Percentiles rank a stretch among this genome's conserved stretches.
These are phyloP conservation scores for Trapa bicornis DNA, from an alignment of 345 rosid genomes.

Conservation along the genomic window DNA sequence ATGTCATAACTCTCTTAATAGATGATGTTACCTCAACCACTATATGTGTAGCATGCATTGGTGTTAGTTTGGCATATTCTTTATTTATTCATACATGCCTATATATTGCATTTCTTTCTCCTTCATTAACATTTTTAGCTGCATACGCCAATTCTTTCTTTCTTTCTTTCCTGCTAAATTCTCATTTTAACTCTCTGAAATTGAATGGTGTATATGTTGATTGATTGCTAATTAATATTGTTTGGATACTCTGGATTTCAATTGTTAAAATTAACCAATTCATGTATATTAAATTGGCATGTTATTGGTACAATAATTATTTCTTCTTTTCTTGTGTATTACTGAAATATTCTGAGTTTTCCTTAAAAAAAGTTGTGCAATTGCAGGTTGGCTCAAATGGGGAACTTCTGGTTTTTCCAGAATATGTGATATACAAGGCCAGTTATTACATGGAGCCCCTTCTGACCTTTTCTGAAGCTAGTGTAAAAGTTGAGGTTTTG, in stretches of 20 bases:
- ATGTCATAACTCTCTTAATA: too few species aligned
- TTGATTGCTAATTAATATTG: not conserved
- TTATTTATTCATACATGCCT: not conserved
- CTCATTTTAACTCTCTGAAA: not conserved
- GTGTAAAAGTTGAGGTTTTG: conserved; percentile 40
- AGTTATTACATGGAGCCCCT: conserved; percentile 27
- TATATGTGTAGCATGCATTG: too few species aligned
- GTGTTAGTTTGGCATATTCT: too few species aligned
- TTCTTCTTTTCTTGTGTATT: conserved; percentile 1
- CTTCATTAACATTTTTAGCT: not conserved
- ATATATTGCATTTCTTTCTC: not conserved
- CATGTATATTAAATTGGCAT: not conserved
- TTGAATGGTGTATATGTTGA: not conserved
- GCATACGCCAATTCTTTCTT: too few species aligned
- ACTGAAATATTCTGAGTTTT: conserved; percentile 5
- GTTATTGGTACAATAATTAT: not conserved
- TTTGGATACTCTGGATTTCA: not conserved
- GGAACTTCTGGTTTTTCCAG: conserved; percentile 35
- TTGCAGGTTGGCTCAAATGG: conserved; percentile 40
- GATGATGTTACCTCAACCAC: too few species aligned
- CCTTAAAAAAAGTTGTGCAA: conserved; percentile 14
- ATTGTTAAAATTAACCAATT: not conserved
- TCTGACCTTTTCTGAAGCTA: conserved; percentile 42
- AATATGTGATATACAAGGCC: conserved; percentile 44
- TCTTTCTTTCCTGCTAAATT: not conserved